Base-by-base conservation (phyloP, 202 grass and related monocot genomes). In the Carex arenaria region DNA sequence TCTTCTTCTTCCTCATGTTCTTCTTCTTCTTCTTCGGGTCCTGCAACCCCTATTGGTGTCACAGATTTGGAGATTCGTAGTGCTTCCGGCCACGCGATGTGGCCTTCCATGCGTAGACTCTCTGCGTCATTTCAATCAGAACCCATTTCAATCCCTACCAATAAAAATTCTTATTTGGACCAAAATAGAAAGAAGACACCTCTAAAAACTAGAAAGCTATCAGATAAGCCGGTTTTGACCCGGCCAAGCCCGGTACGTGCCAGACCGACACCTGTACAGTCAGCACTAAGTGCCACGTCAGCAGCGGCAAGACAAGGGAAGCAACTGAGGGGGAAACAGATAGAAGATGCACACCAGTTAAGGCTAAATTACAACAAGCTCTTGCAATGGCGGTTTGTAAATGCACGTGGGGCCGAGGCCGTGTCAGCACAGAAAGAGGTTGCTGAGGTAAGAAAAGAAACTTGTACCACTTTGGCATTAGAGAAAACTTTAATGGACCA, bases 51-150 rank as follows among this genome's bases (percentile, higher is more conserved):
- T 57, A 84, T 92, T 38, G 79, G 62, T 87, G 87, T 89, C 91
- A 87, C 83, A 3, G n/a, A 80, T 34, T 83, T 71, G 78, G 93
- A 89, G 59, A 80, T 84, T 18, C 85, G 76, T 64, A 90, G 67
- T 73, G 89, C 78, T 65, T 83, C 89, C 17, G 87, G 90, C 64
- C 81, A 78, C 52, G 38, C 87, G 85, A 67, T 98, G 88, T 95
- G 96, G 96, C 96, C 96, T 62, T 89, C 96, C 31, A 95, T 95
- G 89, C 89, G 89, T 60, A 98, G 88, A 51, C 66, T 95, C 23
- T 98, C 93, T 75, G 86, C 89, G 54, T 87, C 89, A 69, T 98
- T 95, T 72, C 96, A 93, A 63, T 89, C 90, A 17, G 96, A 91
- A 64, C 85, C 86, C 84, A 47, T 82, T 36, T 68, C 82, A 83